These are phyloP conservation scores for Euphorbia peplus DNA, from an alignment of 345 rosid genomes.

Conservation along the genomic window DNA sequence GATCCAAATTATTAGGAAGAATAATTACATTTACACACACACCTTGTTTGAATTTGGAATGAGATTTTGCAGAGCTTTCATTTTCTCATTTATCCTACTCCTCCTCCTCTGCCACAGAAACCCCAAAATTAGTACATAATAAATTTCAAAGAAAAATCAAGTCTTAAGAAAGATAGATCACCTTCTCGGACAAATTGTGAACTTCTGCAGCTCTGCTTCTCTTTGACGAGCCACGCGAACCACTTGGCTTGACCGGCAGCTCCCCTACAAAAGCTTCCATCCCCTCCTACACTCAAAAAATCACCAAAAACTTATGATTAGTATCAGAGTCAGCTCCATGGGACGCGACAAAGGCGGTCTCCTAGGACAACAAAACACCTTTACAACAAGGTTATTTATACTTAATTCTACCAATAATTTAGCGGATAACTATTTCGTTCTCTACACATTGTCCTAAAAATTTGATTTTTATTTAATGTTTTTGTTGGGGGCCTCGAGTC, in stretches of 20 bases:
- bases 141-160: background rate
- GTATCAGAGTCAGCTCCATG: no score
- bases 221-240: constrained; percentile 55
- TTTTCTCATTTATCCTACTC: constrained; percentile 93
- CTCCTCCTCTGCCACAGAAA: constrained; percentile 71
- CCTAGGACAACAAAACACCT: no score
- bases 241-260: constrained; percentile 41
- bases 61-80: constrained; percentile 89
- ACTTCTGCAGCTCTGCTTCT: constrained; percentile 94
- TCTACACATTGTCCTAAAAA: no score
- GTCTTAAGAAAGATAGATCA: constrained; percentile 4
- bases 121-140: background rate
- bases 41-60: constrained; percentile 95
- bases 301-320: constrained; percentile 10
- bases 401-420: no score
- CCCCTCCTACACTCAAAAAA: constrained; percentile 47
- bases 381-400: no score
- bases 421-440: no score
- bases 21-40: no score
- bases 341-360: no score
- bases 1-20: background rate
- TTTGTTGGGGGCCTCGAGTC: no score
- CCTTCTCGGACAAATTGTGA: constrained; percentile 96
- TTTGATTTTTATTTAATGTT: no score
- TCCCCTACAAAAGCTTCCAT: constrained; percentile 59